Evolutionary conservation across 2,329 filamentous ascomycete genomes (phyloP).

Genomic region (Didymella sp.): DNA sequence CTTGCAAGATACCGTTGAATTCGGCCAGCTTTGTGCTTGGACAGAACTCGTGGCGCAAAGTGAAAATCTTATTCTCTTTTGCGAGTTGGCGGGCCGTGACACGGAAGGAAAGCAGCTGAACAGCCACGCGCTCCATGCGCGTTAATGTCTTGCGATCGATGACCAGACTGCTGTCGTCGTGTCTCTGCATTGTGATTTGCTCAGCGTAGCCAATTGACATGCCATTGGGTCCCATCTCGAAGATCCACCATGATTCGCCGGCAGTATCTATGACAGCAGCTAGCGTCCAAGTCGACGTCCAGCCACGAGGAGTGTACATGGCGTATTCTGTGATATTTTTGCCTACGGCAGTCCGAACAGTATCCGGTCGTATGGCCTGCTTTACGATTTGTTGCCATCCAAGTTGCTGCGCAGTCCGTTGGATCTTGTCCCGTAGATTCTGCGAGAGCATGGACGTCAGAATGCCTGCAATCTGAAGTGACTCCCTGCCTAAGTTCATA

Average conservation of each 20-base stretch:
- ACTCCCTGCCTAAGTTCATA: slow-evolving; percentile 67
- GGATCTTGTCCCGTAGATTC: slow-evolving; percentile 68
- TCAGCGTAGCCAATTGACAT: slow-evolving; percentile 39
- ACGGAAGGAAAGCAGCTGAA: slow-evolving; percentile 43
- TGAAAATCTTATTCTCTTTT: slow-evolving; percentile 32
- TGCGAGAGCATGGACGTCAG: slow-evolving; percentile 69
- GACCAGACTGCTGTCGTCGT: slow-evolving; percentile 25
- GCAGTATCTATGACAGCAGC: slow-evolving; percentile 58
- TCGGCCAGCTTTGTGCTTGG: slow-evolving; percentile 10
- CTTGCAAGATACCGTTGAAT: slow-evolving; percentile 22
- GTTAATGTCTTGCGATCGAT: slow-evolving; percentile 39
- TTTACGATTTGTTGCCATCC: slow-evolving; percentile 66
- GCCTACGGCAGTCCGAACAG: slow-evolving; percentile 67
- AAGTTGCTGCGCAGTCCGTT: slow-evolving; percentile 64
- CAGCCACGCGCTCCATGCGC: slow-evolving; percentile 50
- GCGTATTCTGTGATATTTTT: slow-evolving; percentile 66
- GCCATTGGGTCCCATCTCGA: slow-evolving; percentile 37
- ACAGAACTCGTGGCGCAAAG: slow-evolving; percentile 29
- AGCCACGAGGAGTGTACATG: slow-evolving; percentile 75
- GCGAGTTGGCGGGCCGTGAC: slow-evolving; percentile 37
- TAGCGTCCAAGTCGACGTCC: slow-evolving; percentile 75
- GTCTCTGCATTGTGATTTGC: slow-evolving; percentile 36
- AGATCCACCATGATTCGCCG: slow-evolving; percentile 50
- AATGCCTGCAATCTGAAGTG: slow-evolving; percentile 63
- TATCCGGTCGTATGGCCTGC: slow-evolving; percentile 54